Conservation (phyloP, 495 filamentous ascomycete species). For the Penicillium paradoxum region DNA sequence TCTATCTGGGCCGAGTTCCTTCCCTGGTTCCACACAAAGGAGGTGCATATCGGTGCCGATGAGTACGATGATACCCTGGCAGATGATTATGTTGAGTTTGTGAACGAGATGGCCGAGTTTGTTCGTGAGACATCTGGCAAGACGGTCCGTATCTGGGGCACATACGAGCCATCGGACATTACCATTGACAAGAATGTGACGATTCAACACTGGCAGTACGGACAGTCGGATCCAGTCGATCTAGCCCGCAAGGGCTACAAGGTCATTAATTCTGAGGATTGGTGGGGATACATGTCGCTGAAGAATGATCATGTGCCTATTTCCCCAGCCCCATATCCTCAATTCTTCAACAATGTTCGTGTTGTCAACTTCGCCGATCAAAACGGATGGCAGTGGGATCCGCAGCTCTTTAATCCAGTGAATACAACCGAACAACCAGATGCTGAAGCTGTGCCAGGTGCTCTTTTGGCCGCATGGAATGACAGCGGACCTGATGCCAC, state of each 20-base stretch:
- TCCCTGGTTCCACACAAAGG: constrained; percentile 52
- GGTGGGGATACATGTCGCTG: constrained; percentile 53
- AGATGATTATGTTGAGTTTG: constrained; percentile 50
- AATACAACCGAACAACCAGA: constrained; percentile 34
- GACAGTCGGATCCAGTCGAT: constrained; percentile 48
- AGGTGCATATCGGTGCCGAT: constrained; percentile 54
- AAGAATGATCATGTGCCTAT: constrained; percentile 54
- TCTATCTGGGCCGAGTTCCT: constrained; percentile 52
- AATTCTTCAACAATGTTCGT: constrained; percentile 47
- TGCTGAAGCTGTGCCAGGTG: constrained; percentile 38
- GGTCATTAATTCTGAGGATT: constrained; percentile 51
- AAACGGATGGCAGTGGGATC: constrained; percentile 47
- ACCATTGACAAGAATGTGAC: constrained; percentile 40
- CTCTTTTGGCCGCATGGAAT: constrained; percentile 53
- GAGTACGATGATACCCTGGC: constrained; percentile 49
- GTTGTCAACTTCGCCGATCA: constrained; percentile 43
- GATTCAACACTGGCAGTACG: constrained; percentile 55
- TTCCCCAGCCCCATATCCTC: constrained; percentile 48
- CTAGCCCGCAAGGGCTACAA: constrained; percentile 39
- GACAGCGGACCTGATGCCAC: constrained; percentile 54
- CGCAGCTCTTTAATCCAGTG: constrained; percentile 42
- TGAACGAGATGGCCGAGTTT: constrained; percentile 48
- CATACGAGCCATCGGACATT: constrained; percentile 40
- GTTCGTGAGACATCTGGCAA: constrained; percentile 41
- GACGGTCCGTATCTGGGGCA: constrained; percentile 51